Conservation (phyloP, 129 eudicot genomes). For the Gnaphalium uliginosum region DNA sequence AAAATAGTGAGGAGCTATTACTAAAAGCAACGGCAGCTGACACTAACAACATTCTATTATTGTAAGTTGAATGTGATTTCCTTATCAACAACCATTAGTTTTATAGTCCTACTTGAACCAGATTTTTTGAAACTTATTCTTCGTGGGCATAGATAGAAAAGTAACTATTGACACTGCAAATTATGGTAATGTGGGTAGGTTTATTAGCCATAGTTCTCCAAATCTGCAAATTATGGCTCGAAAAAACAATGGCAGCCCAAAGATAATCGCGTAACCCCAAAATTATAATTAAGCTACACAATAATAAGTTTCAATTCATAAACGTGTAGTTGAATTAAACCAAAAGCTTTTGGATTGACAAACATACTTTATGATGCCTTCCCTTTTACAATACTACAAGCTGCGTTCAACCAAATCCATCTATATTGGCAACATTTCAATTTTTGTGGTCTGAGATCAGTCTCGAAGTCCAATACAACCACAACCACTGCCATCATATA, state of each 20-base stretch:
- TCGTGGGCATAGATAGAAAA: too few species aligned
- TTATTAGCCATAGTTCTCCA: conserved; percentile 70
- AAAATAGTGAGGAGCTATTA: too few species aligned
- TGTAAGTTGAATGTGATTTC: too few species aligned
- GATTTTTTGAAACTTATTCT: too few species aligned
- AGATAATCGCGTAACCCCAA: background rate
- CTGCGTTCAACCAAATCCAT: conserved; percentile 20
- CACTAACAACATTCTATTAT: too few species aligned
- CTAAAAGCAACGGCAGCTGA: too few species aligned
- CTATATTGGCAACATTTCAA: conserved; percentile 1
- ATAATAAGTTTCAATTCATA: background rate
- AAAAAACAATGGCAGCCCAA: background rate
- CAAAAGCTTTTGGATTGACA: conserved; percentile 19
- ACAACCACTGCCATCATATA: conserved; percentile 30
- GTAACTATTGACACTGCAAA: conserved; percentile 61
- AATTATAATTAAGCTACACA: background rate
- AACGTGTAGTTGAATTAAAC: background rate
- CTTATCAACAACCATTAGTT: too few species aligned
- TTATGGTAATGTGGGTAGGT: conserved; percentile 78
- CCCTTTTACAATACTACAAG: conserved; percentile 31
- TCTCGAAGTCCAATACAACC: conserved; percentile 14
- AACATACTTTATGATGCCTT: conserved; percentile 15
- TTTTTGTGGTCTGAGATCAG: conserved; percentile 1
- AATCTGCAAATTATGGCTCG: background rate
- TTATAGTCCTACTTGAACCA: too few species aligned